These are phyloP conservation scores for Paramecium tetraurelia DNA, from an alignment of 73 alveolate genomes.

Conservation along the genomic window DNA sequence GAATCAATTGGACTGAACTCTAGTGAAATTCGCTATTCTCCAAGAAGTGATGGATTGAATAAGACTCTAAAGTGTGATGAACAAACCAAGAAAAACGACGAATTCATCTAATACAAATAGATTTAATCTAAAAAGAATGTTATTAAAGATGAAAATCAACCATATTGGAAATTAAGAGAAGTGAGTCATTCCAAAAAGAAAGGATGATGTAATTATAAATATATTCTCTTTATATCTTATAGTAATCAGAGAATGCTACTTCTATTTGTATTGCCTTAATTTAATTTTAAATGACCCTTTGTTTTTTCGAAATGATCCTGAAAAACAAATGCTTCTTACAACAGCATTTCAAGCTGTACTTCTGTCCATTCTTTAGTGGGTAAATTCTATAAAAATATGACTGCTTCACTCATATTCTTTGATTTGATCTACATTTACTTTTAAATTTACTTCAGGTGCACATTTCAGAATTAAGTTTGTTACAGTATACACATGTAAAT, in stretches of 20 bases:
- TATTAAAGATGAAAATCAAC: not conserved
- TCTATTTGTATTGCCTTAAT: conserved; percentile 16
- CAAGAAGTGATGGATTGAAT: not conserved
- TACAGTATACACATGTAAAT: conserved; percentile 33
- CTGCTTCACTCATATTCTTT: conserved; percentile 36
- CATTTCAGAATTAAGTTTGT: conserved; percentile 28
- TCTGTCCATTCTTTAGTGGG: conserved; percentile 49
- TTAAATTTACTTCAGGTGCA: conserved; percentile 12
- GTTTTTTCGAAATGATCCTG: conserved; percentile 40
- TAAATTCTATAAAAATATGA: conserved; percentile 16
- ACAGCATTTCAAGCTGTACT: not conserved
- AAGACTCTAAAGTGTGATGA: not conserved
- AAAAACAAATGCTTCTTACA: conserved; percentile 33
- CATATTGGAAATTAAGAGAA: conserved; percentile 4
- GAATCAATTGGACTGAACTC: not conserved
- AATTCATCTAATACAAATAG: not conserved
- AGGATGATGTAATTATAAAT: not conserved
- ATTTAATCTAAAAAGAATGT: not conserved
- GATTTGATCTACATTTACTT: not conserved
- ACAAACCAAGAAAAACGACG: not conserved
- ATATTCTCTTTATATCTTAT: not conserved
- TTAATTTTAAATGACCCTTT: conserved; percentile 43
- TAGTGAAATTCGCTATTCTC: not conserved
- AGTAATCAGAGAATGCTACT: conserved; percentile 48
- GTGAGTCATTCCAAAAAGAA: not conserved